Evolutionary conservation across 495 filamentous ascomycete genomes (phyloP), one percentile per base, ranked within the genome.

Genomic region (Filosporella fistucella): DNA sequence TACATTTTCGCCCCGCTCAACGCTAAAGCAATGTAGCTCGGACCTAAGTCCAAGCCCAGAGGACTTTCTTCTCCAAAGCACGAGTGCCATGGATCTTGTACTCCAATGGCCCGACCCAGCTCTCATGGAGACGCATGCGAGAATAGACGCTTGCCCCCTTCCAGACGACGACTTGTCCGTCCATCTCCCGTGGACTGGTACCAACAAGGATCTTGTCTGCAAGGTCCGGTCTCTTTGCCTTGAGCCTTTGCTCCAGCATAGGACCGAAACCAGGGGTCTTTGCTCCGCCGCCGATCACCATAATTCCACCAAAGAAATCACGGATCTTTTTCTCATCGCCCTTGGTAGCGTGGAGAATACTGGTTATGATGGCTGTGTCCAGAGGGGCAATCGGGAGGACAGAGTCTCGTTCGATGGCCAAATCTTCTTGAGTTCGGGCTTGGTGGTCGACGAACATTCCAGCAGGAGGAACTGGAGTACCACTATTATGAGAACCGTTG

Each of bases 121-220:
- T 89, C 67, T 98, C 94, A 65, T 96, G 96, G 9, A 85, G 88
- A 49, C 66, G 76, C 61, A 98, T 69, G 68, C 95, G 91, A n/a
- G 88, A 90, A 72, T 96, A 98, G 22, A 98, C 88, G 58, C 90
- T 95, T 3, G 86, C 94, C 1, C 93, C 93, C 74, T 98, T 98
- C 93, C 93, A 98, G 6, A 86, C 85, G 24, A 97, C 86, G 5
- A 96, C 90, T 62, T 96, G 89, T 18, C 89, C 86, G 62, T 97
- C 93, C 61, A 98, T 78, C 57, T 98, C 93, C 51, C 93, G 67
- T 1, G 93, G 94, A 28, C 89, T 91, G 13, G 80, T 77, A 26
- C 87, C 89, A 40, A 97, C 89, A 56, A 97, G 74, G 51, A 98
- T 90, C 51, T 89, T 83, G 51, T 91, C 91, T 6, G 73, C 65